Base-by-base conservation (phyloP, 176 grass and related monocot genomes). In the Carex scoparia region DNA sequence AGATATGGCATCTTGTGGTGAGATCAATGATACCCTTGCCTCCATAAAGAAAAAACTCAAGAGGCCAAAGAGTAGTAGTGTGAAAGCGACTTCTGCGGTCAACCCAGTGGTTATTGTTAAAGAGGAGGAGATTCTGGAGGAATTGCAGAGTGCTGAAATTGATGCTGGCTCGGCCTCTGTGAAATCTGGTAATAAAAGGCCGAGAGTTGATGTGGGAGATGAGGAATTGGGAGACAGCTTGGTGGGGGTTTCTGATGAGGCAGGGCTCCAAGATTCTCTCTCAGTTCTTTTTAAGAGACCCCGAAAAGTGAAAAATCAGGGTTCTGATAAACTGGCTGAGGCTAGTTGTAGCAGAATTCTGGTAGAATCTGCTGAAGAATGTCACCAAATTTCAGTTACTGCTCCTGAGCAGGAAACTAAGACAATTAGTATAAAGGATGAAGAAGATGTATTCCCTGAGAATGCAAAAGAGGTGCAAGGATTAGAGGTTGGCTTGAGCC, bases 1-100 rank as follows among this genome's bases (percentile, higher is more conserved):
- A 40, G 74, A 76, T 51, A 55, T 14, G n/a, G 68, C 49, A 8
- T 59, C 55, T 69, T 85, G 69, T 37, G 87, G 89, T 30, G 90
- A 91, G 89, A 94, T 99, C 84, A 87, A 94, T 79, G 91, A 99
- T 70, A 99, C 96, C 84, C 89, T 99, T 87, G 93, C 96, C 55
- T 81, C 61, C 7, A 95, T 99, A 87, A 94, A 54, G 88, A 95
- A 92, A 86, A 99, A 94, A 73, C 57, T 99, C 87, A 95, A 88
- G 88, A 84, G 89, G 61, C 93, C 87, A 65, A 99, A 94, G 90
- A 95, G 80, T 40, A 40, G 38, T 40, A 40, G 38, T 87, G 91
- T 40, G 49, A 94, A 91, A 14, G 84, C 61, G 9, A 54, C 33
- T 2, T 44, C 51, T 90, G 84, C 33, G 27, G 64, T 84, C 62